These are phyloP conservation scores for Camillea tinctor DNA, from an alignment of 2,329 filamentous ascomycete species.

Conservation along the genomic window DNA sequence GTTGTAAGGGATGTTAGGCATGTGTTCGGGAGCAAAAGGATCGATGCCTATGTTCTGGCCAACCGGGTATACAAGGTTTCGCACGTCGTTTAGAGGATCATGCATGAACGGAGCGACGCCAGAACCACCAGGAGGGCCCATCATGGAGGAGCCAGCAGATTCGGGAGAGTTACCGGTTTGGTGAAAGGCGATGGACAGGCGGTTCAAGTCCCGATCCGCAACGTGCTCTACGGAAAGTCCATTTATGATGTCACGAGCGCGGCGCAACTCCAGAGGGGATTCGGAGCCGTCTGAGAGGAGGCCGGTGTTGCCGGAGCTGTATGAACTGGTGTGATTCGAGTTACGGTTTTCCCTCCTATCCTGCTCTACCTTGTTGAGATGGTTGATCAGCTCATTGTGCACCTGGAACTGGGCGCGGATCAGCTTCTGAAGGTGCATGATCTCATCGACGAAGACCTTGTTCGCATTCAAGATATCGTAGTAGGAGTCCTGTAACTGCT, in stretches of 20 bases:
- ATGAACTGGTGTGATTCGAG: conserved; percentile 38
- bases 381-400: conserved; percentile 56
- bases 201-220: conserved; percentile 54
- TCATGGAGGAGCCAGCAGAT: conserved; percentile 49
- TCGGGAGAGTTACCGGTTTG: conserved; percentile 52
- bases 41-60: conserved; percentile 90
- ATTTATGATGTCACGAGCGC: conserved; percentile 56
- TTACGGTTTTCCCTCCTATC: conserved; percentile 43
- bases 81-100: conserved; percentile 55
- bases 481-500: conserved; percentile 81
- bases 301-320: conserved; percentile 39
- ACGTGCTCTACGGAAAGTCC: conserved; percentile 51
- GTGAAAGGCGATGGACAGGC: conserved; percentile 51
- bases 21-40: conserved; percentile 90
- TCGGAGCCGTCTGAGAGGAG: conserved; percentile 46
- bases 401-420: conserved; percentile 58
- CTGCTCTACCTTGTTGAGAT: conserved; percentile 50
- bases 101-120: conserved; percentile 45
- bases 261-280: conserved; percentile 50
- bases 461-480: conserved; percentile 70
- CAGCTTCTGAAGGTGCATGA: conserved; percentile 60
- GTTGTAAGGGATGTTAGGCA: conserved; percentile 89
- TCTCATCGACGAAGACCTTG: conserved; percentile 60
- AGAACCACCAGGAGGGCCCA: conserved; percentile 52
- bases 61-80: conserved; percentile 82